Percentiles rank a stretch among this genome's conserved stretches.
Evolutionary conservation across 1,284 basidiomycete genomes (phyloP).

Genomic region (Irpex rosettiformis): DNA sequence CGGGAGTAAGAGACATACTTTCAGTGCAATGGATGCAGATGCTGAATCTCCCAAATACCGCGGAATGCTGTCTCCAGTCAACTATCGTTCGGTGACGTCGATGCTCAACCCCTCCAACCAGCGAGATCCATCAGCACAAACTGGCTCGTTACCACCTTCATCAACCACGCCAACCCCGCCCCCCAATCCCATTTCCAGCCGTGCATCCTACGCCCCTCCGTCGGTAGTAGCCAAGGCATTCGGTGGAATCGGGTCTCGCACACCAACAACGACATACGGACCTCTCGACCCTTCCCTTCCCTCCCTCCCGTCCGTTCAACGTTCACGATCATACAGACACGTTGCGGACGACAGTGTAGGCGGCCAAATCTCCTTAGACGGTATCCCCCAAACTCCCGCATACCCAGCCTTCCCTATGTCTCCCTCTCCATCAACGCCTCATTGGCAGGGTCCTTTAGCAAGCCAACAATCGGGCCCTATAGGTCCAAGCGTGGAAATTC

Average conservation of each 20-base stretch:
- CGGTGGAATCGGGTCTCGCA: conserved; percentile 30
- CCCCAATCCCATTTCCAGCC: conserved; percentile 14
- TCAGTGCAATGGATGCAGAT: conserved; percentile 30
- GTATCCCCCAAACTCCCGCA: conserved; percentile 56
- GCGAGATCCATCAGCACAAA: conserved; percentile 22
- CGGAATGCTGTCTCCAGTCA: conserved; percentile 26
- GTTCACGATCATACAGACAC: conserved; percentile 12
- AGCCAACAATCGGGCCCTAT: conserved; percentile 37
- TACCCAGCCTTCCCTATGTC: conserved; percentile 62
- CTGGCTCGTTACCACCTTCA: conserved; percentile 18
- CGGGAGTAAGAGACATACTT: conserved; percentile 57
- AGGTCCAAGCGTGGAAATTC: conserved; percentile 62
- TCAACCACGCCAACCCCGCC: conserved; percentile 9
- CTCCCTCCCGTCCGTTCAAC: conserved; percentile 19
- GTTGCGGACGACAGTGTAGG: conserved; percentile 21
- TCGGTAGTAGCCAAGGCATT: conserved; percentile 37
- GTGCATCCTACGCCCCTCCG: conserved; percentile 34
- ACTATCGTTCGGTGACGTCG: conserved; percentile 36
- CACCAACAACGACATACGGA: conserved; percentile 42
- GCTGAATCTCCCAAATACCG: conserved; percentile 15
- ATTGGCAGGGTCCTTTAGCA: conserved; percentile 52
- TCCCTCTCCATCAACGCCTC: conserved; percentile 45
- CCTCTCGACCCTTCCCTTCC: conserved; percentile 31
- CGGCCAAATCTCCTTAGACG: conserved; percentile 19
- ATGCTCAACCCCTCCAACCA: conserved; percentile 32